Evolutionary conservation across 1,139 yeast species (phyloP), one percentile per base, ranked within the genome.

Genomic region (Blastobotrys proliferans): DNA sequence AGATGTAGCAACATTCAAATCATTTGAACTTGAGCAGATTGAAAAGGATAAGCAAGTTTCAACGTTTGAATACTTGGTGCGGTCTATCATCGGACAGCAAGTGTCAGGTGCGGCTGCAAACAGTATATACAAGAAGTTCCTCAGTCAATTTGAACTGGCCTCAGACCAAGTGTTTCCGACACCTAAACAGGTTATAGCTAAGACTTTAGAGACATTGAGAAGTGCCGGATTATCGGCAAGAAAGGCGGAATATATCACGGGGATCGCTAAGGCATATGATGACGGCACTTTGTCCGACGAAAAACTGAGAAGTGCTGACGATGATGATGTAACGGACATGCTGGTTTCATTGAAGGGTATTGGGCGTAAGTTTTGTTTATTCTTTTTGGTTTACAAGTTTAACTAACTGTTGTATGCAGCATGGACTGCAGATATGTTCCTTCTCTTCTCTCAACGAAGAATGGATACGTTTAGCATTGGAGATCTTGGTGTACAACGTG

Each of bases 401-500:
- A 11, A 10, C 6, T 27, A 5, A n/a, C n/a, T n/a, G n/a, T n/a
- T n/a, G n/a, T n/a, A 8, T 18, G 5, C 24, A 48, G 53, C 79
- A 1, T 88, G 97, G 97, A 79, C 90, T 8, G 94, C 94, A 0
- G 84, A 83, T 46, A 88, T 88, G 96, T 88, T 87, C 64, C 66
- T 83, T 14, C 60, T 82, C 17, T 86, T 87, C 57, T 83, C 84
- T 0, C 64, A 88, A 37, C 73, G 73, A 25, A 73, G 84, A 47
- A 59, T 76, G 58, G 81, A 88, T 58, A 77, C 85, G 0, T 85
- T 86, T 61, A 83, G 94, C 2, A 69, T 77, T 11, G 88, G 81
- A 27, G 97, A 90, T 63, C 67, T 88, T 43, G 97, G 96, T 1
- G 76, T 88, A 1, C 90, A 92, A 30, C 68, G 94, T 51, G 97